phyloP scores from a whole-genome alignment of 371 early-diverging fungal species.

The Mucor racemosus region DNA sequence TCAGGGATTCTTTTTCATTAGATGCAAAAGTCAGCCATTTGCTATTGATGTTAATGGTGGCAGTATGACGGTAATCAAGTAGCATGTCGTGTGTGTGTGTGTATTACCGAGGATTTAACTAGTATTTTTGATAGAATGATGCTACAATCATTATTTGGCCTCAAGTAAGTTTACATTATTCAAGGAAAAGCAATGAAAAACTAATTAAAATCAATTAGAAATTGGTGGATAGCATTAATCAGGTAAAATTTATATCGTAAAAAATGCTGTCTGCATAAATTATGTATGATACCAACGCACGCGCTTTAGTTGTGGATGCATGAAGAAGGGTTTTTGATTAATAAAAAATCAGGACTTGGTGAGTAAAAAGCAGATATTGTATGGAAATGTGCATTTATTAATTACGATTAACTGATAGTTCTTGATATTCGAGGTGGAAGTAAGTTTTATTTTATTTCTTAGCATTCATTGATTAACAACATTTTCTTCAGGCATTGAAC shows the following conservation, averaged over 20 bases:
- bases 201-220: constrained; percentile 31
- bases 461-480: not conserved
- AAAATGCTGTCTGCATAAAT: not conserved
- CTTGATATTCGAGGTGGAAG: constrained; percentile 53
- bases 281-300: not conserved
- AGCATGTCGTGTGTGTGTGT: not conserved
- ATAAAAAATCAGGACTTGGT: constrained; percentile 58
- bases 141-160: constrained; percentile 55
- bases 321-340: constrained; percentile 57
- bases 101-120: not conserved
- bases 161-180: constrained; percentile 30
- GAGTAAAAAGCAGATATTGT: not conserved
- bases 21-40: constrained; percentile 36
- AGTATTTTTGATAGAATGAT: constrained; percentile 40
- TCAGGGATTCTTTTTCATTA: constrained; percentile 51
- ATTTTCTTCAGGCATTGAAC: constrained; percentile 32
- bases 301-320: constrained; percentile 51
- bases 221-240: constrained; percentile 54
- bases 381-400: not conserved
- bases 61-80: constrained; percentile 47
- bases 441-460: not conserved
- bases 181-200: too few species aligned
- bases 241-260: constrained; percentile 25
- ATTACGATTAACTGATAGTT: constrained; percentile 20
- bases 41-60: constrained; percentile 47